Base-by-base conservation (phyloP, 2,329 filamentous ascomycete genomes). In the Diaporthe helianthi region DNA sequence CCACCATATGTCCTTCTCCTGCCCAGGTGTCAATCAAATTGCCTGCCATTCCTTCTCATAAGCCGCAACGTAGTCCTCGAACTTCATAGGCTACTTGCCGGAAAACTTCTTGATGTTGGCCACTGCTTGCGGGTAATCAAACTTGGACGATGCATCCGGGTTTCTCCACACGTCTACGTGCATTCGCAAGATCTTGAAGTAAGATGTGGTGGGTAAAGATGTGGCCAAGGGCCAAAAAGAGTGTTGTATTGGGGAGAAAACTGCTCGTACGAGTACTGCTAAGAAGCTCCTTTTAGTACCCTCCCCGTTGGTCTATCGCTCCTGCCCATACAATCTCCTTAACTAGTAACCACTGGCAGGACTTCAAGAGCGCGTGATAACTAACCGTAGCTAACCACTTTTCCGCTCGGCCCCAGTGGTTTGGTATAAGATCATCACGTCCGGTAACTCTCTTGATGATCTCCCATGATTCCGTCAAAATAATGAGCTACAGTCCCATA, bases 401-500 rank as follows among this genome's bases (percentile, higher is more conserved):
- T 0, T 73, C 63, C 17, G n/a, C n/a, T n/a, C n/a, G 69, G 63
- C 29, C 10, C 36, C 15, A 70, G 31, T 1, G 68, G 65, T 12
- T 17, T 72, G 12, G 73, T 41, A 24, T 69, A 17, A 73, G 36
- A 6, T 80, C 73, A 38, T 78, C 78, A 5, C 66, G 60, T 13
- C 77, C 79, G 6, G 81, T 51, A 12, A 74, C 73, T 24, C 75
- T 74, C 6, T 73, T 76, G 47, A 82, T 74, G 0, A 72, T 73
- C 1, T 68, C 72, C 31, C 78, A 67, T 15, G 69, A 73, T 3
- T 82, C 77, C 9, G 72, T 54, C 22, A 75, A 71, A 0, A 78
- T 75, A 24, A 80, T 44, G 13, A 79, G 46, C 53, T 81, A 64
- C 1, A 80, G 79, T 2, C 81, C 82, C 61, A 77, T 13, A 84